These are phyloP conservation scores for Phaffomyces antillensis DNA, from an alignment of 805 yeast species.

Conservation along the genomic window DNA sequence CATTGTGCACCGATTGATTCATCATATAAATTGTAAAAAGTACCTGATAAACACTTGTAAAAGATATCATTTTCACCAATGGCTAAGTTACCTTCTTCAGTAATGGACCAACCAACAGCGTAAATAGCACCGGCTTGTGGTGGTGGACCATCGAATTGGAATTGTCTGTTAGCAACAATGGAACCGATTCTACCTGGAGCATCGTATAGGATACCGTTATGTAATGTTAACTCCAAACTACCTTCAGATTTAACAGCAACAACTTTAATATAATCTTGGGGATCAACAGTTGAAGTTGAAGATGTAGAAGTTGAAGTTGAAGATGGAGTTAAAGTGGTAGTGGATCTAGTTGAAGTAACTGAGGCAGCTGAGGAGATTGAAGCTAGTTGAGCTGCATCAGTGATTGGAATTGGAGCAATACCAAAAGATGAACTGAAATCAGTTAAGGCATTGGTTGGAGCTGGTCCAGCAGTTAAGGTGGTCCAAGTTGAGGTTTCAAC, in stretches of 20 bases:
- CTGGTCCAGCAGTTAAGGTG: slow-evolving; percentile 26
- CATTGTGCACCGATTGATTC: slow-evolving; percentile 55
- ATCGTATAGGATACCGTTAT: slow-evolving; percentile 6
- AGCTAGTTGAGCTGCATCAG: slow-evolving; percentile 13
- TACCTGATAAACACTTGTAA: slow-evolving; percentile 71
- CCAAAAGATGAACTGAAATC: slow-evolving; percentile 43
- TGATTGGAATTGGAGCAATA: slow-evolving; percentile 22
- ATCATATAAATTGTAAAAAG: slow-evolving; percentile 73
- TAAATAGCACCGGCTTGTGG: slow-evolving; percentile 74
- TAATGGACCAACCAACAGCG: slow-evolving; percentile 59
- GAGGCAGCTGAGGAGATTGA: slow-evolving; percentile 25
- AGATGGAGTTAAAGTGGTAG: slow-evolving; percentile 5
- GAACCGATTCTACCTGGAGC: slow-evolving; percentile 12
- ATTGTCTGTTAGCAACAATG: slow-evolving; percentile 37
- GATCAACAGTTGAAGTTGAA: not conserved
- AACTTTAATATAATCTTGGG: not conserved
- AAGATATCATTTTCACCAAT: slow-evolving; percentile 54
- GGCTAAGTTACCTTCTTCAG: slow-evolving; percentile 53
- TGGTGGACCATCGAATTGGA: slow-evolving; percentile 79
- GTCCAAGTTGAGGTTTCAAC: slow-evolving; percentile 4
- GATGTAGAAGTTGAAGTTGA: slow-evolving; percentile 2
- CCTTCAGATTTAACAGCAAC: slow-evolving; percentile 2
- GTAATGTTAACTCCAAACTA: slow-evolving; percentile 1
- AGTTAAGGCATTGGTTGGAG: slow-evolving; percentile 30
- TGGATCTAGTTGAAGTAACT: slow-evolving; percentile 16